A percentile compares a stretch with the other conserved stretches of the same genome.
Conservation (phyloP, 192 early-diverging fungal species). For the Backusella psychrophila region DNA sequence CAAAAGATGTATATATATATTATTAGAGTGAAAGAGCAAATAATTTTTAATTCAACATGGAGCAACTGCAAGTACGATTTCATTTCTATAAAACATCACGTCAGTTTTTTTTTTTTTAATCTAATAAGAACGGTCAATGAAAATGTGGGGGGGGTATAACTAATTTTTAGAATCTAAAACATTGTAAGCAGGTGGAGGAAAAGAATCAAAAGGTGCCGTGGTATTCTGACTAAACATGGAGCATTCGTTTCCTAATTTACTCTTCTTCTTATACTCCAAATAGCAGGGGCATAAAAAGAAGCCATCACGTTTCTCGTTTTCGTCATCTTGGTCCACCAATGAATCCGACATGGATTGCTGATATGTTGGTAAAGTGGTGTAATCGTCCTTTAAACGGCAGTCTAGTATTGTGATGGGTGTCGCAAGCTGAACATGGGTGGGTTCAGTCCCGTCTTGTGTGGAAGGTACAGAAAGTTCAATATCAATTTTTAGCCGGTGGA, state of each 20-base stretch:
- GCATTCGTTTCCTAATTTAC: slow-evolving; percentile 8
- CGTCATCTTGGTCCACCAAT: not conserved
- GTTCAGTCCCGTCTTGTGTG: not conserved
- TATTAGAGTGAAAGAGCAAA: too few relatives aligned
- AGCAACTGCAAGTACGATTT: too few relatives aligned
- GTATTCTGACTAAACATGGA: not conserved
- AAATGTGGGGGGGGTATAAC: not conserved
- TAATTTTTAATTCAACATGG: too few relatives aligned
- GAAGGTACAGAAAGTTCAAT: slow-evolving; percentile 15
- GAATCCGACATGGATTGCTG: slow-evolving; percentile 17
- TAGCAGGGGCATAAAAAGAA: slow-evolving; percentile 29
- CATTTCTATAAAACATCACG: not conserved
- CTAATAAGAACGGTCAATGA: not conserved
- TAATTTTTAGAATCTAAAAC: slow-evolving; percentile 1
- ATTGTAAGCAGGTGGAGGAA: not conserved
- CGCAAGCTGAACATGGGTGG: slow-evolving; percentile 18
- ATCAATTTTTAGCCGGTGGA: slow-evolving; percentile 24
- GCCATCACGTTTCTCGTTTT: not conserved
- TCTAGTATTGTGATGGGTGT: slow-evolving; percentile 29
- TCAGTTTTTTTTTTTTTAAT: not conserved
- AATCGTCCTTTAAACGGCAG: slow-evolving; percentile 32
- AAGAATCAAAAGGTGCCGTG: not conserved
- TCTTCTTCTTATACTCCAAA: slow-evolving; percentile 23
- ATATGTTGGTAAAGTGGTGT: slow-evolving; percentile 27
- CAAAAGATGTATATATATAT: too few relatives aligned